A percentile compares a stretch with the other conserved stretches of the same genome.
Conservation (phyloP, 2,329 filamentous ascomycete species). For the Biscogniauxia marginata region DNA sequence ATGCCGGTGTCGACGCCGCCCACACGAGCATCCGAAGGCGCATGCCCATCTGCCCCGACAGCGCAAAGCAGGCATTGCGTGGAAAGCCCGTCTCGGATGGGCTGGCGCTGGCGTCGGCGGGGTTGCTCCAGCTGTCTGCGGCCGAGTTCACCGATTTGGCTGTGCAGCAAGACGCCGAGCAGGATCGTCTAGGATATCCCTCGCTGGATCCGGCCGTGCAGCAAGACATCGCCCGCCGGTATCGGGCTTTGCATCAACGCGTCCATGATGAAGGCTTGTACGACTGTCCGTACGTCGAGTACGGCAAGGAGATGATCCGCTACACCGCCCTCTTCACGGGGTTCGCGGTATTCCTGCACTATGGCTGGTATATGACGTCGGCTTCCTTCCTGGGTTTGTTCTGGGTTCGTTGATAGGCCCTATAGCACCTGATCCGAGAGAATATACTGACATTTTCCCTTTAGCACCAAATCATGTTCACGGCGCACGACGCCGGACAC, state of each 20-base stretch:
- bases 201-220: slow-evolving; percentile 55
- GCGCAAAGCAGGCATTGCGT: no score
- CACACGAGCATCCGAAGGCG: no score
- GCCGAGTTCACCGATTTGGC: slow-evolving; percentile 36
- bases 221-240: slow-evolving; percentile 53
- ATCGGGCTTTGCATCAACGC: slow-evolving; percentile 53
- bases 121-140: no score
- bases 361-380: slow-evolving; percentile 56
- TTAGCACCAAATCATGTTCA: slow-evolving; percentile 68
- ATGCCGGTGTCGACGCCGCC: no score
- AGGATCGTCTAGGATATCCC: slow-evolving; percentile 44
- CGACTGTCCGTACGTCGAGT: slow-evolving; percentile 56
- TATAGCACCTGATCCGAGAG: not conserved
- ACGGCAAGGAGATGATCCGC: slow-evolving; percentile 56
- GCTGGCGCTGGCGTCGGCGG: no score
- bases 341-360: slow-evolving; percentile 46
- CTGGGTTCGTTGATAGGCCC: slow-evolving; percentile 45
- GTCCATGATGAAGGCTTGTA: slow-evolving; percentile 57
- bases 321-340: slow-evolving; percentile 50
- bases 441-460: slow-evolving; percentile 15
- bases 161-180: slow-evolving; percentile 36
- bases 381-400: slow-evolving; percentile 60
- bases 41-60: no score
- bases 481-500: slow-evolving; percentile 65
- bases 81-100: no score